Evolutionary conservation across 148 eudicot species (phyloP).

Genomic region (Arbutus unedo): DNA sequence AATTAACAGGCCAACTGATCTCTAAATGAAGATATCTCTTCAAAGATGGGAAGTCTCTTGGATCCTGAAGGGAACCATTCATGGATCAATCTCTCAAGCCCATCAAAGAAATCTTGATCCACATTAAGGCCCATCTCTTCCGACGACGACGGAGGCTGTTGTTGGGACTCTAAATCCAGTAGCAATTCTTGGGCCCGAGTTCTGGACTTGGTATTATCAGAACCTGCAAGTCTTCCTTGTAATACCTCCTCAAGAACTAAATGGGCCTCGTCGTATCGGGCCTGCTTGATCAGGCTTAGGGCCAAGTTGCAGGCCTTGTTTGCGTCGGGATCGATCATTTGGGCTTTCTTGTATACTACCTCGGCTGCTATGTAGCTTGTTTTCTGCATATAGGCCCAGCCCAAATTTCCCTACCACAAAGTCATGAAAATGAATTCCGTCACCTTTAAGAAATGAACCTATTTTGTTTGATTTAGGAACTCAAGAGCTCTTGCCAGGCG

Average conservation of each 20-base stretch:
- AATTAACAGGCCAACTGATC: conserved; percentile 33
- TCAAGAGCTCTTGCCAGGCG: too few species aligned
- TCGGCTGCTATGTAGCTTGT: conserved; percentile 42
- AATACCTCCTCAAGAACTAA: conserved; percentile 33
- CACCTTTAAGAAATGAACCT: neutral
- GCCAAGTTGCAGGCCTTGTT: conserved; percentile 53
- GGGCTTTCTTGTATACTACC: conserved; percentile 46
- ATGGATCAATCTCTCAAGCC: conserved; percentile 38
- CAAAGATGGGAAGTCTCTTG: conserved; percentile 49
- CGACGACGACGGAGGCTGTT: neutral
- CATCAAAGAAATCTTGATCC: conserved; percentile 35
- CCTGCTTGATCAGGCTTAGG: conserved; percentile 36
- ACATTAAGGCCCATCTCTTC: conserved; percentile 10
- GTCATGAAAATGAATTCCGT: neutral
- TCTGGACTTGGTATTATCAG: conserved; percentile 33
- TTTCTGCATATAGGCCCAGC: conserved; percentile 58
- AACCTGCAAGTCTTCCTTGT: conserved; percentile 30
- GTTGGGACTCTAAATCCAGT: conserved; percentile 30
- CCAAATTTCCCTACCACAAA: conserved; percentile 46
- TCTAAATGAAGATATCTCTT: conserved; percentile 36
- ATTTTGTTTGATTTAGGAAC: too few species aligned
- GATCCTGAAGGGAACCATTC: conserved; percentile 30
- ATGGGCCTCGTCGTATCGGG: conserved; percentile 26
- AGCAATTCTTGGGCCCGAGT: conserved; percentile 36
- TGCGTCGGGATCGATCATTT: conserved; percentile 44